These are phyloP conservation scores for Pulveroboletus sp. DNA, from an alignment of 768 basidiomycete genomes.

Conservation along the genomic window DNA sequence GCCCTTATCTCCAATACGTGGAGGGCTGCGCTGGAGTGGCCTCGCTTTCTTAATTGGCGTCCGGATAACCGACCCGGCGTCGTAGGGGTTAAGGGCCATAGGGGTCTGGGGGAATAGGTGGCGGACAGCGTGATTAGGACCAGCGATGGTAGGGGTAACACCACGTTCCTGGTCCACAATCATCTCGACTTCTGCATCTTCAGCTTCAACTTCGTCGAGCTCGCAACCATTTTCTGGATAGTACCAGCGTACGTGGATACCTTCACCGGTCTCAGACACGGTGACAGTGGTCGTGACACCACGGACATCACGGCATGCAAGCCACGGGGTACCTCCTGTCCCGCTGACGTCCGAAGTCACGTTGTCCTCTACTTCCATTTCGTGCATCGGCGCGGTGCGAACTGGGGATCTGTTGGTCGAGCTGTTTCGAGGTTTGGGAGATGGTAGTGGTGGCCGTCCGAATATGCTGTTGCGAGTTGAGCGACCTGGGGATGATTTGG, in stretches of 20 bases:
- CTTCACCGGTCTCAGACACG: constrained; percentile 21
- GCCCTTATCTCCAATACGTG: constrained; percentile 27
- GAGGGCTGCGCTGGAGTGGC: constrained; percentile 27
- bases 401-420: not conserved
- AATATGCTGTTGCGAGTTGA: constrained; percentile 21
- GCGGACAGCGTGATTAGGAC: not conserved
- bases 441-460: constrained; percentile 11
- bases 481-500: constrained; percentile 15
- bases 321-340: constrained; percentile 6
- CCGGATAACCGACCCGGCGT: constrained; percentile 28
- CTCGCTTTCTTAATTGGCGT: constrained; percentile 27
- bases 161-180: constrained; percentile 15
- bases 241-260: constrained; percentile 18
- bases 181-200: constrained; percentile 8
- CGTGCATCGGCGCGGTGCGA: not conserved
- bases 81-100: constrained; percentile 13
- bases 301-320: constrained; percentile 17
- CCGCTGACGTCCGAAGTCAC: not conserved
- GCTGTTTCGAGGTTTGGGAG: constrained; percentile 6
- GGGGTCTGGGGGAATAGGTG: constrained; percentile 19
- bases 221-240: constrained; percentile 9
- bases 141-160: constrained; percentile 7
- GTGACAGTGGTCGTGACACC: constrained; percentile 10
- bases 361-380: not conserved
- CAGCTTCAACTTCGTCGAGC: constrained; percentile 4